Evolutionary conservation across 1,139 yeast species (phyloP), one percentile per base, ranked within the genome.

Genomic region (Kazachstania sp.): DNA sequence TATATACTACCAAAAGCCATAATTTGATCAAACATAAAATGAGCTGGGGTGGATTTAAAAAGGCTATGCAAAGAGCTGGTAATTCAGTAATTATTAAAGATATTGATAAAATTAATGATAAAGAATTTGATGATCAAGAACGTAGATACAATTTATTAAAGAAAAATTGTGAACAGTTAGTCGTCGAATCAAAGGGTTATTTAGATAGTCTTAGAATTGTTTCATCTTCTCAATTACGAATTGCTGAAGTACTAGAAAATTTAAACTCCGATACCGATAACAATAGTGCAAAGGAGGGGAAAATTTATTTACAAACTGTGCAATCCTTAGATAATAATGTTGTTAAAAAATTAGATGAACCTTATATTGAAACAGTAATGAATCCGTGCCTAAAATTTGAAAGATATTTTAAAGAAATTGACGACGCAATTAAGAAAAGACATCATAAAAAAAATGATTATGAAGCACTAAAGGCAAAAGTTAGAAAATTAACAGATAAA

Each of bases 21-120:
- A 32, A 18, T 13, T 13, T 3, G 9, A 32, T 5, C 12, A 32
- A 5, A 32, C 9, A 32, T 9, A 5, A n/a, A 13, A 88, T 90
- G 97, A 85, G 95, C 59, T 90, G 98, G 98, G 81, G 78, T 46
- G 98, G 98, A 46, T 90, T 92, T 67, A 92, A 92, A 69, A 92
- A 92, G 69, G 98, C 97, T 5, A 82, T 92, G 42, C 85, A 81
- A 62, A 80, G 98, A 64, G 97, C 97, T 48, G 95, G 97, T 11
- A 86, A 87, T 39, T 75, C 92, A 49, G 70, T 67, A n/a, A 53
- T 69, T 39, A 85, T 95, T 38, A 95, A 92, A 62, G 81, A 85
- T 51, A 90, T 94, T 4, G 98, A 92, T 64, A 85, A 83, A 68
- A 85, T 95, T 5, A 79, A 79, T 47, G 98, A 92, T 66, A 87